Base-by-base conservation (phyloP, 2,329 filamentous ascomycete genomes). In the Didymella sp. region DNA sequence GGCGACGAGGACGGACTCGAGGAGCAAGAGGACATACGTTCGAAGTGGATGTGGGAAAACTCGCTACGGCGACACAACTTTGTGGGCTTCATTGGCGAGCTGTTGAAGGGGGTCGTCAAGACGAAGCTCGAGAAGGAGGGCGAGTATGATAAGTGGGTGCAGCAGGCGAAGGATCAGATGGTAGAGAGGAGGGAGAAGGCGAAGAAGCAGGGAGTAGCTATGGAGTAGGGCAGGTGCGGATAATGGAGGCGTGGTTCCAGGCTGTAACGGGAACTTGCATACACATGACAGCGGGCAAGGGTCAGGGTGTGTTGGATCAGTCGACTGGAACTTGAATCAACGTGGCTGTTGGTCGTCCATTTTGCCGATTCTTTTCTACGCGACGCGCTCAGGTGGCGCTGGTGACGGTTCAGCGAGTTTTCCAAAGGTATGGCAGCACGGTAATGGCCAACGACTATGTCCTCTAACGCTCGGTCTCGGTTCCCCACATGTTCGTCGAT, bases 1-100 rank as follows among this genome's bases (percentile, higher is more conserved):
- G 93, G 93, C 42, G 95, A 99, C 77, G 74, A 79, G 40, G 93
- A 96, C 72, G 81, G 87, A 76, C 77, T 98, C 64, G 87, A 86
- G 63, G 82, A 88, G 51, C 93, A 98, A 82, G 86, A 94, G 79
- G 83, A 85, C 72, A 96, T 96, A 85, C 84, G 95, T 49, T 83
- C 83, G 56, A 90, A 88, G 62, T 99, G 95, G 95, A 85, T 87
- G 73, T 97, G 95, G 83, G 95, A 99, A 83, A 99, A 99, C 77
- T 90, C 92, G 11, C 81, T 99, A 70, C 81, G 95, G 59, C 82
- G 90, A 68, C 94, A 96, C 77, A 99, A 99, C 77, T 99, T 99
- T 80, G 91, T 99, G 0, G 94, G 92, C 0, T 97, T 99, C 70
- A 90, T 94, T 3, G 92, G 91, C 12, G 92, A 97, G 80, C 82